Evolutionary conservation across 179 eudicot species (phyloP).

Genomic region (Silene coronaria): DNA sequence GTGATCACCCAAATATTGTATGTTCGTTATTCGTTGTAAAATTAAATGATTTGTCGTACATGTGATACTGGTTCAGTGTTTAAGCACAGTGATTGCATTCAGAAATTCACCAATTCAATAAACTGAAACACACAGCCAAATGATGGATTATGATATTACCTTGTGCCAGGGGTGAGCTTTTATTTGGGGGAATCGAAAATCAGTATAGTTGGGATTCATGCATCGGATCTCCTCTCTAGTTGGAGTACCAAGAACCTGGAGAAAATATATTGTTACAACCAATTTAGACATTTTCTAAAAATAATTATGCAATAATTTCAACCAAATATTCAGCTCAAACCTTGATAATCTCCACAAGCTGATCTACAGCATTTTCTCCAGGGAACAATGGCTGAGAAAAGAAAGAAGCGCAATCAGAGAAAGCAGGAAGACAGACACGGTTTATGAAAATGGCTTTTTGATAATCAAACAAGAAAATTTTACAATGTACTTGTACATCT

Average conservation of each 20-base stretch:
- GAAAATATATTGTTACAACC: neutral
- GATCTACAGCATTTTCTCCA: conserved; percentile 94
- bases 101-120: no score
- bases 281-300: neutral
- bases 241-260: conserved; percentile 91
- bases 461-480: neutral
- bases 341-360: conserved; percentile 90
- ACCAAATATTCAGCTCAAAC: conserved; percentile 27
- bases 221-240: conserved; percentile 95
- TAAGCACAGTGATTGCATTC: no score
- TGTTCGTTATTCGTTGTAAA: no score
- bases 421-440: neutral
- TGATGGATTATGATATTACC: conserved; percentile 32
- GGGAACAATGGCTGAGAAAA: conserved; percentile 72
- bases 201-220: conserved; percentile 85
- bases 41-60: no score
- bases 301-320: neutral
- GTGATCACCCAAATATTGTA: no score
- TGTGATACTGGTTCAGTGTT: no score
- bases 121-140: neutral
- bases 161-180: conserved; percentile 96
- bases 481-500: neutral
- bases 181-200: conserved; percentile 89
- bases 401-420: neutral
- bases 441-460: neutral